Base-by-base conservation (phyloP, 768 basidiomycete genomes). In the Russula brevipes region DNA sequence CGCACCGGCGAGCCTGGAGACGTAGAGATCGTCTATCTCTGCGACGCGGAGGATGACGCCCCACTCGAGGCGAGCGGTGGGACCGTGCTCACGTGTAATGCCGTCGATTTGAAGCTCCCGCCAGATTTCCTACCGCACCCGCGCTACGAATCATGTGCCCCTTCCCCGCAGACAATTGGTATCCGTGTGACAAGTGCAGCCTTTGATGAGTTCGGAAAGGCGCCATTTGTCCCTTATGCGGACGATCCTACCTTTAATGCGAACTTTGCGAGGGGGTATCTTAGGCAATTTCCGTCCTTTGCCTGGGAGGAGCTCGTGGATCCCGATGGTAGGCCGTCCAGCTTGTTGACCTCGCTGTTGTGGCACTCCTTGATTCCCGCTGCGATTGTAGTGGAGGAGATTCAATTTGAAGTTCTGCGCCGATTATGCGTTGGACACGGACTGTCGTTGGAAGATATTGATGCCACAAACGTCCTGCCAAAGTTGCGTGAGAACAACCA, bases 171-270 rank as follows among this genome's bases (percentile, higher is more conserved):
- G 51, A 85, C 76, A 51, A 73, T 84, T 16, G 76, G 79, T 50
- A 74, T 41, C n/a, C 54, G 58, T 9, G 11, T 10, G 9, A 36
- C n/a, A 12, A 51, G 57, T 33, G 42, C 10, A 0, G 62, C 41
- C 16, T 6, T 4, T 5, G 10, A 88, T 63, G 87, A 88, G 61
- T 73, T 82, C 6, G 75, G 78, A 62, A 71, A 74, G 24, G 79
- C 88, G 77, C 76, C 77, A 2, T 89, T 87, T 70, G 72, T 87
- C 6, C 86, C 87, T 2, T 82, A 82, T 57, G 76, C 81, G 0
- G 86, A 89, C 67, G 87, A 89, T 49, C 77, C 79, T 3, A 68
- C 52, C 0, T 90, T 89, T 65, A 66, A 82, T 54, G 73, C 71
- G 39, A 36, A 51, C 66, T 66, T 82, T 54, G 73, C 71, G 39